phyloP scores from a whole-genome alignment of 305 asterid genomes.

The Ilex paraguariensis region DNA sequence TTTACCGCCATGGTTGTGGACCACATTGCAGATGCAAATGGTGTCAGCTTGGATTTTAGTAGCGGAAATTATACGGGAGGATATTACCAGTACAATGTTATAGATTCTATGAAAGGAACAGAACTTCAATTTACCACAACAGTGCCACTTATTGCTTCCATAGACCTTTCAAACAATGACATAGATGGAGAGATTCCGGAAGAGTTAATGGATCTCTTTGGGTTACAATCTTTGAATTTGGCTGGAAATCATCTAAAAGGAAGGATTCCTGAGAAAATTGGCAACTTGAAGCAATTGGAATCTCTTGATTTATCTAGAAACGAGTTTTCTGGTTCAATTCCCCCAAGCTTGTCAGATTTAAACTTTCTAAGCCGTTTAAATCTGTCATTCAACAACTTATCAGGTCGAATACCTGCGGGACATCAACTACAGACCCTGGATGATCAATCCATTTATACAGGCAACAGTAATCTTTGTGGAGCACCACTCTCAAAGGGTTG shows the following conservation, averaged over 20 bases:
- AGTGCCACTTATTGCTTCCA: constrained; percentile 14
- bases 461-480: constrained; percentile 15
- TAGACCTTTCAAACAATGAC: constrained; percentile 24
- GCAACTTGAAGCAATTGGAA: constrained; percentile 15
- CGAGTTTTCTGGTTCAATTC: no score
- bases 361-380: constrained; percentile 19
- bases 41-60: no score
- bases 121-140: constrained; percentile 8
- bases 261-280: constrained; percentile 17
- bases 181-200: constrained; percentile 19
- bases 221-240: constrained; percentile 23
- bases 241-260: constrained; percentile 25
- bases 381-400: constrained; percentile 27
- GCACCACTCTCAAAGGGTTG: constrained; percentile 8
- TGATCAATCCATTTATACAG: constrained; percentile 19
- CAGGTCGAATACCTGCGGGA: constrained; percentile 29
- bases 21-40: no score
- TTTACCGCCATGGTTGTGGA: constrained; percentile 8
- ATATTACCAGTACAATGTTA: constrained; percentile 2
- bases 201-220: constrained; percentile 12
- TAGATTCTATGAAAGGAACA: constrained; percentile 12
- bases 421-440: constrained; percentile 27
- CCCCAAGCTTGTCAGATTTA: constrained; percentile 7
- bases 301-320: constrained; percentile 18
- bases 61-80: neutral